Evolutionary conservation across 768 basidiomycete genomes (phyloP).

Genomic region (Saitozyma sp.): DNA sequence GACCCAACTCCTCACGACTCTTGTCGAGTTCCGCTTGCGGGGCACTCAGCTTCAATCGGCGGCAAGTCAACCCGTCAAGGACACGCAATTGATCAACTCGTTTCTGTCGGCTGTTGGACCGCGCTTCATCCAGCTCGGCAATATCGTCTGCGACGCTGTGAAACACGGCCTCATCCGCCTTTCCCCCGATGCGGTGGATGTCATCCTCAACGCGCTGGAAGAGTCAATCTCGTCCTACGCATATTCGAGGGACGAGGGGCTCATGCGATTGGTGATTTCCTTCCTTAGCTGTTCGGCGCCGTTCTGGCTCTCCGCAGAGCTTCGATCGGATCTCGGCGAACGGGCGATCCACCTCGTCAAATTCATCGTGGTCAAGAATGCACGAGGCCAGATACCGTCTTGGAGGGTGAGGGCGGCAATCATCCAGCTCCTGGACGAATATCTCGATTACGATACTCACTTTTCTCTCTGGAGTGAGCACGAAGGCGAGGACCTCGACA

Average conservation of each 20-base stretch:
- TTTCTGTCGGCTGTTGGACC: conserved; percentile 56
- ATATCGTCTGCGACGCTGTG: conserved; percentile 62
- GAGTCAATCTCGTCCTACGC: conserved; percentile 61
- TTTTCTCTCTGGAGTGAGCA: conserved; percentile 58
- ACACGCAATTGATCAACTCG: conserved; percentile 41
- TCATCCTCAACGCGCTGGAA: conserved; percentile 61
- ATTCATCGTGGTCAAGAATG: conserved; percentile 59
- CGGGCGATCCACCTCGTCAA: conserved; percentile 59
- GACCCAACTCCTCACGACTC: conserved; percentile 6
- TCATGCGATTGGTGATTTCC: conserved; percentile 62
- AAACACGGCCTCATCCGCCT: conserved; percentile 62
- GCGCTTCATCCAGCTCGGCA: conserved; percentile 62
- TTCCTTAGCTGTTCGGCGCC: conserved; percentile 67
- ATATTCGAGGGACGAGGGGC: conserved; percentile 60
- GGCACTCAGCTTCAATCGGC: conserved; percentile 15
- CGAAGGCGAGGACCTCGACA: conserved; percentile 25
- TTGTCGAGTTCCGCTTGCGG: conserved; percentile 29
- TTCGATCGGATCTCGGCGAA: conserved; percentile 53
- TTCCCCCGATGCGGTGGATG: conserved; percentile 58
- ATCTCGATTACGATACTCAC: conserved; percentile 63
- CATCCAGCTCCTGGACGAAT: conserved; percentile 66
- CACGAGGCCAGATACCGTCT: conserved; percentile 56
- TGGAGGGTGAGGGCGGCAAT: conserved; percentile 67
- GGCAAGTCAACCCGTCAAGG: conserved; percentile 16
- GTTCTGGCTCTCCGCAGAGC: conserved; percentile 59